Conservation (phyloP, 768 basidiomycete species). For the Tylopilus felleus region DNA sequence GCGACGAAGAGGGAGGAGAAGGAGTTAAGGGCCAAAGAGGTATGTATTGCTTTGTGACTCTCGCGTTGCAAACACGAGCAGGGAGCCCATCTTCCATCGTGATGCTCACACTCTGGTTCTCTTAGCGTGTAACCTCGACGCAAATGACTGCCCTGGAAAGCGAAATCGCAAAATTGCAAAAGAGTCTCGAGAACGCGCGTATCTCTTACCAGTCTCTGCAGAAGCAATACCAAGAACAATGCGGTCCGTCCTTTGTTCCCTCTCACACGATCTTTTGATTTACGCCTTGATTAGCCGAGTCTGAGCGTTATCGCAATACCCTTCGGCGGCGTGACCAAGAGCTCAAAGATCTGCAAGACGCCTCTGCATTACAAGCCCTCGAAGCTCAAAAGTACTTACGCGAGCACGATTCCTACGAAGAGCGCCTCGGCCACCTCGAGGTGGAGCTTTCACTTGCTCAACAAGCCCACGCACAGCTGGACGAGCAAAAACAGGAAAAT, state of each 20-base stretch:
- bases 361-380: slow-evolving; percentile 53
- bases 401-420: slow-evolving; percentile 71
- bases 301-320: slow-evolving; percentile 74
- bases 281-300: slow-evolving; percentile 46
- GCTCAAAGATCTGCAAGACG: slow-evolving; percentile 62
- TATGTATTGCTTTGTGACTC: slow-evolving; percentile 29
- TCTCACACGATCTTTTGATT: not conserved
- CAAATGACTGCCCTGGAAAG: slow-evolving; percentile 72
- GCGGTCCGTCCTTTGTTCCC: slow-evolving; percentile 46
- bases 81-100: not conserved
- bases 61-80: slow-evolving; percentile 1
- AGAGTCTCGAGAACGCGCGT: slow-evolving; percentile 69
- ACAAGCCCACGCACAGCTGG: slow-evolving; percentile 69
- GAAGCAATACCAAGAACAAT: slow-evolving; percentile 88
- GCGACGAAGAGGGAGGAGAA: slow-evolving; percentile 90
- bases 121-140: slow-evolving; percentile 57
- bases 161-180: slow-evolving; percentile 74
- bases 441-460: slow-evolving; percentile 66
- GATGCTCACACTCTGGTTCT: slow-evolving; percentile 9
- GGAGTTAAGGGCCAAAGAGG: slow-evolving; percentile 85
- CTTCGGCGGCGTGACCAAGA: slow-evolving; percentile 74
- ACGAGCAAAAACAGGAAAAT: slow-evolving; percentile 95
- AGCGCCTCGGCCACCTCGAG: slow-evolving; percentile 67
- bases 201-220: slow-evolving; percentile 73
- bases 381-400: slow-evolving; percentile 65